phyloP scores from a whole-genome alignment of 257 asterid genomes.

The Sherardia arvensis region DNA sequence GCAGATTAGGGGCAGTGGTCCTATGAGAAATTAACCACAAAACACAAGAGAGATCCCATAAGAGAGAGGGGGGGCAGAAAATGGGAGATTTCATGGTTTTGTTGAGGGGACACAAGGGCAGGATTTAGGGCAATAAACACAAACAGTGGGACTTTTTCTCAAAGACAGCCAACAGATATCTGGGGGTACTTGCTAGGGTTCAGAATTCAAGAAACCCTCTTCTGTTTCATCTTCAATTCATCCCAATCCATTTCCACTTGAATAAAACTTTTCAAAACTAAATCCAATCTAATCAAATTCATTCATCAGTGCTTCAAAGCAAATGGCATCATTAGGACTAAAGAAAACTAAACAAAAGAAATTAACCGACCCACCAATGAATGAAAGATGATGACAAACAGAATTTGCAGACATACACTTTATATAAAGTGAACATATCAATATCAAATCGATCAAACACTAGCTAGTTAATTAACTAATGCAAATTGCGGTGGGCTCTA shows the following conservation, averaged over 20 bases:
- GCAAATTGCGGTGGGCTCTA: constrained; percentile 23
- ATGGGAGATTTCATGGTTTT: constrained; percentile 86
- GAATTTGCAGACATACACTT: constrained; percentile 20
- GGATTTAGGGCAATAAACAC: constrained; percentile 47
- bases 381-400: constrained; percentile 40
- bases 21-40: constrained; percentile 27
- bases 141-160: constrained; percentile 7
- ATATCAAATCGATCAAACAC: constrained; percentile 2
- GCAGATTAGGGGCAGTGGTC: constrained; percentile 25
- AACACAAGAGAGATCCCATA: constrained; percentile 77
- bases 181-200: constrained; percentile 20
- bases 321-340: constrained; percentile 31
- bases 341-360: constrained; percentile 16
- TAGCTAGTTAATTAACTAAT: constrained; percentile 10
- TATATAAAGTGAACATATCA: constrained; percentile 15
- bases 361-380: constrained; percentile 31
- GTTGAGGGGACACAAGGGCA: constrained; percentile 80
- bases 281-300: background rate
- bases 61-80: constrained; percentile 27
- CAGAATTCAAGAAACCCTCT: constrained; percentile 34
- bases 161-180: constrained; percentile 41
- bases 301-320: constrained; percentile 16
- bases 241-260: constrained; percentile 6
- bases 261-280: background rate
- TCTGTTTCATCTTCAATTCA: constrained; percentile 1